phyloP scores from a whole-genome alignment of 2,329 filamentous ascomycete species.

The Hawksworthiomyces lignivorus region DNA sequence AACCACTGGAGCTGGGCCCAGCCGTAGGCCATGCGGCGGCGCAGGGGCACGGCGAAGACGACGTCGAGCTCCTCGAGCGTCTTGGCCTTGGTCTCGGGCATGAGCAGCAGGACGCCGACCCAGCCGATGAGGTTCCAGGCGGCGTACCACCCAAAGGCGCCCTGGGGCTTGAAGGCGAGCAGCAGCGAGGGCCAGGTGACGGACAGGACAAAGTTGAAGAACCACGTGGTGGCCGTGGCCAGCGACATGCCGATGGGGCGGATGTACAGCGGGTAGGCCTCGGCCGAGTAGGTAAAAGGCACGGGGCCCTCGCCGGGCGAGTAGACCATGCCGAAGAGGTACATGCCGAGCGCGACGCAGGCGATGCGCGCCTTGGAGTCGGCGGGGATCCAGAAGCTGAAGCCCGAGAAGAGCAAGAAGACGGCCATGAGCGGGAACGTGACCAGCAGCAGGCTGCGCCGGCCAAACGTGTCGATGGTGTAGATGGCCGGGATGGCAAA shows the following conservation, averaged over 20 bases:
- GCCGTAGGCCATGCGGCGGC: slow-evolving; percentile 17
- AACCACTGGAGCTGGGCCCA: slow-evolving; percentile 14
- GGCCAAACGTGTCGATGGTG: slow-evolving; percentile 62
- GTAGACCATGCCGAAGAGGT: slow-evolving; percentile 43
- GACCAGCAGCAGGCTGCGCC: slow-evolving; percentile 53
- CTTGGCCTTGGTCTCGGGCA: slow-evolving; percentile 33
- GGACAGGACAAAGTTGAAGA: slow-evolving; percentile 34
- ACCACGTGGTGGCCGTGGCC: slow-evolving; percentile 45
- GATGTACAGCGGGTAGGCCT: slow-evolving; percentile 58
- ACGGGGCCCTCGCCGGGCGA: slow-evolving; percentile 55
- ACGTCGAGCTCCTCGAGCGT: slow-evolving; percentile 31
- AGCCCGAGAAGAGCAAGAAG: slow-evolving; percentile 38
- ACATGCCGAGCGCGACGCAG: slow-evolving; percentile 41
- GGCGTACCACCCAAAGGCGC: slow-evolving; percentile 43
- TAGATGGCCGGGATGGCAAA: slow-evolving; percentile 57
- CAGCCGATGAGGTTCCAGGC: slow-evolving; percentile 41
- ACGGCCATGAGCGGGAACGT: slow-evolving; percentile 60
- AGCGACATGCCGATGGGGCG: slow-evolving; percentile 55
- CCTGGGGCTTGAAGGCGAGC: slow-evolving; percentile 35
- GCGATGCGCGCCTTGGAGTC: slow-evolving; percentile 30
- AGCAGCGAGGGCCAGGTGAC: slow-evolving; percentile 41
- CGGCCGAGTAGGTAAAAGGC: slow-evolving; percentile 60
- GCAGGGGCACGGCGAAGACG: slow-evolving; percentile 25
- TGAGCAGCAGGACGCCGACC: slow-evolving; percentile 30
- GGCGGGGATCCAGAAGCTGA: slow-evolving; percentile 37